A percentile compares a stretch with the other conserved stretches of the same genome.
Conservation (phyloP, 352 stramenopile genomes). For the Phytophthora cactorum region DNA sequence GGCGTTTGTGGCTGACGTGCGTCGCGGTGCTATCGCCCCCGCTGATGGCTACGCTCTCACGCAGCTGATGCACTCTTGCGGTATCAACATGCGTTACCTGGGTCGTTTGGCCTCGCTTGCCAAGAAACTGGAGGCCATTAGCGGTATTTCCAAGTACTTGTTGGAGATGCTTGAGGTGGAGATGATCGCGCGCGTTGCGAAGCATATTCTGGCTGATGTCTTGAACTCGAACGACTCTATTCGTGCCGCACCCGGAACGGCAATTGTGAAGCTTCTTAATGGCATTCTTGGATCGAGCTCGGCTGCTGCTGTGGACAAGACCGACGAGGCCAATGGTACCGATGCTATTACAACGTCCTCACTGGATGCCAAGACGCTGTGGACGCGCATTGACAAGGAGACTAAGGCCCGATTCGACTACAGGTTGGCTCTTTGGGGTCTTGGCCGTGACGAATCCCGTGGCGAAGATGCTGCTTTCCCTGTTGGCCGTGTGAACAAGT, state of each 20-base stretch:
- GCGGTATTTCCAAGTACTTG: constrained; percentile 92
- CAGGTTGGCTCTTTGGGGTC: constrained; percentile 73
- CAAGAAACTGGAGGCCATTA: constrained; percentile 87
- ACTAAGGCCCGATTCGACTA: constrained; percentile 85
- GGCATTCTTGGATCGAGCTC: constrained; percentile 68
- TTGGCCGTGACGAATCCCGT: constrained; percentile 20
- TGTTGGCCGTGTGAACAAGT: constrained; percentile 72
- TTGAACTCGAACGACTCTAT: constrained; percentile 68
- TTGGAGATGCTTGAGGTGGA: constrained; percentile 96
- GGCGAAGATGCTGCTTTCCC: constrained; percentile 18
- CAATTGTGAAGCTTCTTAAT: constrained; percentile 89
- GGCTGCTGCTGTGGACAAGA: constrained; percentile 11
- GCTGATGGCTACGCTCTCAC: constrained; percentile 93
- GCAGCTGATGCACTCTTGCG: constrained; percentile 94
- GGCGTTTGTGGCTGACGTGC: constrained; percentile 85
- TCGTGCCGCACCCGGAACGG: constrained; percentile 68
- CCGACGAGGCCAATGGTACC: constrained; percentile 25
- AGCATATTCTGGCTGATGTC: constrained; percentile 84
- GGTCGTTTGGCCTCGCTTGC: constrained; percentile 91
- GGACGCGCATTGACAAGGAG: constrained; percentile 63
- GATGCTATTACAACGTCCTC: constrained; percentile 25
- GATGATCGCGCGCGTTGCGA: constrained; percentile 94
- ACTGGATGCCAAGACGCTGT: constrained; percentile 58
- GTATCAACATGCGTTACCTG: constrained; percentile 98
- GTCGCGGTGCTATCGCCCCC: constrained; percentile 78